A percentile compares a stretch with the other conserved stretches of the same genome.
Evolutionary conservation across 805 yeast genomes (phyloP).

Genomic region (Tanozyma kutaoensis): DNA sequence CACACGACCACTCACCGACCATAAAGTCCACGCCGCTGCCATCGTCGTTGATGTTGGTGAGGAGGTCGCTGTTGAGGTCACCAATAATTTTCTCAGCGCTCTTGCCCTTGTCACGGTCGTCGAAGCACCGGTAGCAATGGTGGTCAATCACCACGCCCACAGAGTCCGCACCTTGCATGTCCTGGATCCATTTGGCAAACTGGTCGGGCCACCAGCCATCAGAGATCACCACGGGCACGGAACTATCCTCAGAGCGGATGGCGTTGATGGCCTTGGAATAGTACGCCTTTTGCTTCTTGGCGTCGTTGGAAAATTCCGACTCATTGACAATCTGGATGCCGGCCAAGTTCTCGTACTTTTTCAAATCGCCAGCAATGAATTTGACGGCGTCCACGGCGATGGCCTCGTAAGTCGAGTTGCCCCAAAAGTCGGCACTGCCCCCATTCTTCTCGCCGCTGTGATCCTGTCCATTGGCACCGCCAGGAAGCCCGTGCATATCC

Average conservation of each 20-base stretch:
- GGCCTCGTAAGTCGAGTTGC: slow-evolving; percentile 21
- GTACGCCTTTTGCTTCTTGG: slow-evolving; percentile 39
- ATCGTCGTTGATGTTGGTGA: slow-evolving; percentile 33
- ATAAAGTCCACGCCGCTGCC: slow-evolving; percentile 48
- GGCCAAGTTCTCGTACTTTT: slow-evolving; percentile 48
- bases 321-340: slow-evolving; percentile 86
- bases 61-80: slow-evolving; percentile 37
- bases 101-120: slow-evolving; percentile 57
- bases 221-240: slow-evolving; percentile 65
- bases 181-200: slow-evolving; percentile 57
- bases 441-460: slow-evolving; percentile 60
- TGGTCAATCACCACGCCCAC: slow-evolving; percentile 68
- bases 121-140: slow-evolving; percentile 79
- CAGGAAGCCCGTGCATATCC: slow-evolving; percentile 84
- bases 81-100: slow-evolving; percentile 48
- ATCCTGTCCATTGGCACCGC: slow-evolving; percentile 79
- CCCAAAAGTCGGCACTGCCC: slow-evolving; percentile 56
- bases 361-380: slow-evolving; percentile 51
- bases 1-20: slow-evolving; percentile 89
- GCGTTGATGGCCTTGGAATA: slow-evolving; percentile 51
- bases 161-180: slow-evolving; percentile 18
- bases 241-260: slow-evolving; percentile 41
- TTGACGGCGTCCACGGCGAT: slow-evolving; percentile 37
- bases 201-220: slow-evolving; percentile 91
- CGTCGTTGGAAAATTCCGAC: slow-evolving; percentile 48